Base-by-base conservation (phyloP, 23 red algal genomes). In the Gracilaria caudata region DNA sequence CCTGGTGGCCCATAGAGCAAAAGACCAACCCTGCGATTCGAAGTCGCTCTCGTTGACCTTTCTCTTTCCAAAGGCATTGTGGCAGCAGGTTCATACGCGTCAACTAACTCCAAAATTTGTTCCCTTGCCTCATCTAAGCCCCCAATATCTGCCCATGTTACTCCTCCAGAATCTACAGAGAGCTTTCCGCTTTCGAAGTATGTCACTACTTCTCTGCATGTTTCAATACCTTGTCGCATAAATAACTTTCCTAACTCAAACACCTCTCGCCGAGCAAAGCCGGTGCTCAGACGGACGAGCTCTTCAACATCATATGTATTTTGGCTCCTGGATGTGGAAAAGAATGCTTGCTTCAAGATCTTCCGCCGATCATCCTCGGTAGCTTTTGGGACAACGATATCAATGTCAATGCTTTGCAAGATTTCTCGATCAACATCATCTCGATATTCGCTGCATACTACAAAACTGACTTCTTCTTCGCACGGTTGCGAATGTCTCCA, bases 1-100 rank as follows among this genome's bases (percentile, higher is more conserved):
- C 95, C 95, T 26, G 95, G 88, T 86, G 90, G 90, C 44, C 95
- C 95, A 82, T 97, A 97, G n/a, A 97, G 90, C 59, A 97, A 82
- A 17, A 97, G 78, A 49, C 95, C 95, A 25, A 88, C 64, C 49
- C 86, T 53, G 28, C 93, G 84, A 51, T 78, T 89, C 56, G 54
- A 51, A 47, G 46, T 45, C 17, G 33, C 23, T 53, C 16, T 54
- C 0, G 13, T 45, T 44, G 37, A n/a, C 7, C 23, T 75, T 38
- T 54, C 44, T 35, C 75, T 36, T 25, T 20, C 54, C 37, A 25
- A 79, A 33, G 1, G 47, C 8, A 59, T 10, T 16, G 29, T 14
- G 0, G 43, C 19, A 29, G 37, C 21, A 75, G 70, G 28, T 19
- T 47, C 40, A 19, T 49, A 46, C 21, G 70, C 7, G 12, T 75